Conservation (phyloP, 139 green algal genomes). For the Picocystis salinarum region DNA sequence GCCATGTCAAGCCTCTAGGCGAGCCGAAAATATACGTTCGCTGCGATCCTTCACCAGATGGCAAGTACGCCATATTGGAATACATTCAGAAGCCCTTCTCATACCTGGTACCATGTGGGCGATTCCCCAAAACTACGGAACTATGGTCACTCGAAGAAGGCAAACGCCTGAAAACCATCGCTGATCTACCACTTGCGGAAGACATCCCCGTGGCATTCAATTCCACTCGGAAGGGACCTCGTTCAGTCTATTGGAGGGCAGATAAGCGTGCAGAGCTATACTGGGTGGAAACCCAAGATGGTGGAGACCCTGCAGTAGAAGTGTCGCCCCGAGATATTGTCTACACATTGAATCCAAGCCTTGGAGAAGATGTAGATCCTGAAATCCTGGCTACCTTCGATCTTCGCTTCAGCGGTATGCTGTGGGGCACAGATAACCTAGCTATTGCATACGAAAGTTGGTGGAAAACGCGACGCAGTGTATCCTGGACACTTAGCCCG, state of each 20-base stretch:
- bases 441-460: constrained; percentile 77
- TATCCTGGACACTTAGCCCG: constrained; percentile 13
- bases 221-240: constrained; percentile 46
- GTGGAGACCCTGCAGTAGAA: constrained; percentile 66
- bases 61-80: constrained; percentile 53
- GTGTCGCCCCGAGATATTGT: constrained; percentile 79
- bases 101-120: constrained; percentile 56
- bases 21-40: constrained; percentile 51
- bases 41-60: constrained; percentile 61
- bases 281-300: constrained; percentile 75
- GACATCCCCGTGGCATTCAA: constrained; percentile 90
- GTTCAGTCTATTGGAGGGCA: constrained; percentile 63
- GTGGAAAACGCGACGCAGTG: constrained; percentile 52
- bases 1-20: constrained; percentile 11
- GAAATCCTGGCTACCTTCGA: constrained; percentile 25
- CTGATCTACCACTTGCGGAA: constrained; percentile 69
- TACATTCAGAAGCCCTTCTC: constrained; percentile 80
- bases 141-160: constrained; percentile 28
- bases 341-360: constrained; percentile 40
- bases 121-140: constrained; percentile 48
- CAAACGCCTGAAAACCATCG: constrained; percentile 47
- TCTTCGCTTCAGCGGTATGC: constrained; percentile 55
- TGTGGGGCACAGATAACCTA: constrained; percentile 62
- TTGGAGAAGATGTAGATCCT: background rate
- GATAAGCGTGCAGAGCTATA: constrained; percentile 57